Evolutionary conservation across 306 rosid species (phyloP), one percentile per base, ranked within the genome.

Genomic region (Psophocarpus tetragonolobus): DNA sequence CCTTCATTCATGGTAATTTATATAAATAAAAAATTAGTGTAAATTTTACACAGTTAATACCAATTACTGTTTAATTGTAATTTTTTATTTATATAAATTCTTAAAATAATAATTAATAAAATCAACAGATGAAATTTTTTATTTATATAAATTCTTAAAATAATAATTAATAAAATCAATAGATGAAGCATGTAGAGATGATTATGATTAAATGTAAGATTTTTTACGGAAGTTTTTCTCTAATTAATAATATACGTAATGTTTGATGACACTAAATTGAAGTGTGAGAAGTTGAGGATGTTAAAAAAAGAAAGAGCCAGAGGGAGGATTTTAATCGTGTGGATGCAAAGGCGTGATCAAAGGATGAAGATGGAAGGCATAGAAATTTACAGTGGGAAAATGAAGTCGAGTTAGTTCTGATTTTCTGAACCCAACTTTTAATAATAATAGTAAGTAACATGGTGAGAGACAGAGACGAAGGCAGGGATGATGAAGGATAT

Each of bases 281-380:
- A 50, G 0, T 2, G 7, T 36, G 8, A 69, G 32, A 74, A 79
- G 48, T 48, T 0, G 58, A 29, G 35, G 32, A 35, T 12, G 7
- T 33, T 33, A 61, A 21, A 66, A 73, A 35, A 64, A 71, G 73
- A 61, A 64, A n/a, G 12, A 65, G 58, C 62, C 18, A 41, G 79
- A 41, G 53, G 68, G 7, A 39, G 42, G 62, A 66, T 80, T 85
- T 30, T 36, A 64, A 48, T 84, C 80, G 8, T 20, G 39, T 76
- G 8, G 87, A 80, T 76, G 87, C 66, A 72, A 76, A 32, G 85
- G 12, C 77, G 27, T 39, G 58, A 71, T 80, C 82, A 71, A 12
- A 35, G 21, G 48, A 65, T 35, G 56, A 81, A 68, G 45, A 64
- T 50, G 62, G 61, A 58, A 58, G 23, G 63, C 42, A 80, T n/a